Conservation (phyloP, 2,329 filamentous ascomycete species). For the Sporothrix inflata region DNA sequence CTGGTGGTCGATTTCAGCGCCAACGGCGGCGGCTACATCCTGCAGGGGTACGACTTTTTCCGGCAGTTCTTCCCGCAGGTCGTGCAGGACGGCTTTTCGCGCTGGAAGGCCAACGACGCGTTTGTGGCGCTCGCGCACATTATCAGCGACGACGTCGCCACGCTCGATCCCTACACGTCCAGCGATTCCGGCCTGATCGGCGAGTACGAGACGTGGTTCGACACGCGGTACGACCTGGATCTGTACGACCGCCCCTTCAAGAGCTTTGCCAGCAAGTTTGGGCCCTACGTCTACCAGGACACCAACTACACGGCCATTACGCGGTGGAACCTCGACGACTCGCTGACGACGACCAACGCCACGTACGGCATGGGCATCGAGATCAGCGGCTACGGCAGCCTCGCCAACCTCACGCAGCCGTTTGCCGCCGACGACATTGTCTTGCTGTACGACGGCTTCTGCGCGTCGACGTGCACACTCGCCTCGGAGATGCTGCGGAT, state of each 20-base stretch:
- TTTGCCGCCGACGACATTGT: conserved; percentile 63
- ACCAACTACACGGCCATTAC: conserved; percentile 58
- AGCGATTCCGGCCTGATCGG: conserved; percentile 35
- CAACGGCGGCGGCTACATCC: conserved; percentile 62
- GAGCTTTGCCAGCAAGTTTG: conserved; percentile 52
- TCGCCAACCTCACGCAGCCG: conserved; percentile 52
- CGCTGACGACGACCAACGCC: conserved; percentile 46
- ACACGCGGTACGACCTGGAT: conserved; percentile 55
- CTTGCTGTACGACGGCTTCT: conserved; percentile 51
- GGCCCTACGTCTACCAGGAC: conserved; percentile 46
- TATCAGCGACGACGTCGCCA: conserved; percentile 48
- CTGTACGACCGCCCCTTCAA: conserved; percentile 54
- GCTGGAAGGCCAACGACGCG: conserved; percentile 43
- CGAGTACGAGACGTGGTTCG: conserved; percentile 43
- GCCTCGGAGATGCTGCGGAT: conserved; percentile 41
- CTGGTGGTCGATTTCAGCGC: conserved; percentile 62
- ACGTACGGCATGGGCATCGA: conserved; percentile 46
- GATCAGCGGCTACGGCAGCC: conserved; percentile 55
- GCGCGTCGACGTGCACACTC: conserved; percentile 40
- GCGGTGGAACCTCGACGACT: conserved; percentile 56
- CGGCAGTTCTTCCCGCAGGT: conserved; percentile 56
- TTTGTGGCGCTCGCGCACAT: conserved; percentile 52
- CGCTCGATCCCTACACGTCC: conserved; percentile 51
- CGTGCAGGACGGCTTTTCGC: conserved; percentile 43
- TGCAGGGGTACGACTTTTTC: conserved; percentile 66